phyloP scores from a whole-genome alignment of 208 protist genomes.

The Acanthamoeba lugdunensis region DNA sequence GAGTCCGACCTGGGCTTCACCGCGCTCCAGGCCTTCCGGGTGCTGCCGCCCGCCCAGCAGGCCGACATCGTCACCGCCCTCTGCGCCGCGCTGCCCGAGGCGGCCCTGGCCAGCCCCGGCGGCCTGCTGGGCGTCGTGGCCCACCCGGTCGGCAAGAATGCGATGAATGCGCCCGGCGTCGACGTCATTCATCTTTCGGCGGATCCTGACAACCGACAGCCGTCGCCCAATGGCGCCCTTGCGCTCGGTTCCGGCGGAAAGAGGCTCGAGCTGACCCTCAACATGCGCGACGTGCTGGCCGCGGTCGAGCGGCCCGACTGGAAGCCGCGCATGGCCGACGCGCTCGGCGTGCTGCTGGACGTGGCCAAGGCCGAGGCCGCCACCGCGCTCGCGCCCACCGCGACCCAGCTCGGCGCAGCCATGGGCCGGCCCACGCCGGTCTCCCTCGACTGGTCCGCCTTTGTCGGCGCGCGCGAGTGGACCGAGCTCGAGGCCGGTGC shows the following conservation, averaged over 20 bases:
- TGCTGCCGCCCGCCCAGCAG: constrained; percentile 8
- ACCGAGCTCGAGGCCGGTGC: neutral
- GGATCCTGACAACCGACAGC: neutral
- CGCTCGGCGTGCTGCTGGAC: neutral
- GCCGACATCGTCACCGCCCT: constrained; percentile 27
- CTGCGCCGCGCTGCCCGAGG: neutral
- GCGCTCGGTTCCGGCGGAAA: neutral
- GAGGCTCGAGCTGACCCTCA: neutral
- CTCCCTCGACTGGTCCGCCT: neutral
- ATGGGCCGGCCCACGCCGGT: neutral
- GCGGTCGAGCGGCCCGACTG: neutral
- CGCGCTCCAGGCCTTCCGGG: neutral
- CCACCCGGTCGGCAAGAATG: neutral
- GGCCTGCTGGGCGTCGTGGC: neutral
- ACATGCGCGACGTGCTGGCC: neutral
- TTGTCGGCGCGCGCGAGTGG: neutral
- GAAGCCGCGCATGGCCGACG: constrained; percentile 8
- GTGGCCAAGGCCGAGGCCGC: neutral
- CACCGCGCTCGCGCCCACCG: neutral
- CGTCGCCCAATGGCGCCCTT: neutral
- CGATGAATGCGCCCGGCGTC: neutral
- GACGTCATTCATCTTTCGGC: neutral
- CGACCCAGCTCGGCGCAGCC: neutral
- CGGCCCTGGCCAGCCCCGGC: neutral
- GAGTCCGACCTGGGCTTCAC: neutral